phyloP scores from a whole-genome alignment of 257 asterid genomes.

The Craterostigma plantagineum region DNA sequence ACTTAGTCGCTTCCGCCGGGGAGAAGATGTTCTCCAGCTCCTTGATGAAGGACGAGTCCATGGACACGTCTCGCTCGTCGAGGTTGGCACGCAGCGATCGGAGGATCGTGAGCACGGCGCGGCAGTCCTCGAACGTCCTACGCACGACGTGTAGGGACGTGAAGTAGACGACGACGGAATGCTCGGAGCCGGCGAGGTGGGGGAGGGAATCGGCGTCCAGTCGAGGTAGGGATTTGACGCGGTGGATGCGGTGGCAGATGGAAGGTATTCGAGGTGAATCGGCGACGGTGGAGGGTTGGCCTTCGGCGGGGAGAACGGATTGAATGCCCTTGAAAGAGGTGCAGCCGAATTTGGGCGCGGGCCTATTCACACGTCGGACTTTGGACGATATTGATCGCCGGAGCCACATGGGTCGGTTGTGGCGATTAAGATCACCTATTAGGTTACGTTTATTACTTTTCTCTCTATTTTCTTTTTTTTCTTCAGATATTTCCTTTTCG shows the following conservation, averaged over 20 bases:
- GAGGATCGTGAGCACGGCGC: constrained; percentile 40
- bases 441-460: no score
- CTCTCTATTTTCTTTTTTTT: no score
- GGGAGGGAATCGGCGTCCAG: constrained; percentile 21
- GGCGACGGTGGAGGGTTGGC: constrained; percentile 1
- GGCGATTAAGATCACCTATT: no score
- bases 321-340: constrained; percentile 79
- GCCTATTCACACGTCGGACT: constrained; percentile 16
- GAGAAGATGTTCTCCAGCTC: constrained; percentile 63
- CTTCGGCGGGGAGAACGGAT: constrained; percentile 35
- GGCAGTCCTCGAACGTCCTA: constrained; percentile 78
- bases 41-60: constrained; percentile 54
- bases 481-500: no score
- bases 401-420: constrained; percentile 54
- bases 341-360: constrained; percentile 33
- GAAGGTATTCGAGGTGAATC: constrained; percentile 18
- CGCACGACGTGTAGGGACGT: constrained; percentile 79
- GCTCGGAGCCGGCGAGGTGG: constrained; percentile 55
- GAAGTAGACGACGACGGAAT: constrained; percentile 50
- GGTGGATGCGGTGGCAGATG: constrained; percentile 65
- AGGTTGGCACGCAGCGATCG: constrained; percentile 50
- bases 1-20: constrained; percentile 21
- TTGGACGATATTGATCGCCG: constrained; percentile 42
- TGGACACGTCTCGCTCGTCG: constrained; percentile 85
- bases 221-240: constrained; percentile 38